Conservation (phyloP, 1,139 yeast genomes). For the Suhomyces guaymorum region DNA sequence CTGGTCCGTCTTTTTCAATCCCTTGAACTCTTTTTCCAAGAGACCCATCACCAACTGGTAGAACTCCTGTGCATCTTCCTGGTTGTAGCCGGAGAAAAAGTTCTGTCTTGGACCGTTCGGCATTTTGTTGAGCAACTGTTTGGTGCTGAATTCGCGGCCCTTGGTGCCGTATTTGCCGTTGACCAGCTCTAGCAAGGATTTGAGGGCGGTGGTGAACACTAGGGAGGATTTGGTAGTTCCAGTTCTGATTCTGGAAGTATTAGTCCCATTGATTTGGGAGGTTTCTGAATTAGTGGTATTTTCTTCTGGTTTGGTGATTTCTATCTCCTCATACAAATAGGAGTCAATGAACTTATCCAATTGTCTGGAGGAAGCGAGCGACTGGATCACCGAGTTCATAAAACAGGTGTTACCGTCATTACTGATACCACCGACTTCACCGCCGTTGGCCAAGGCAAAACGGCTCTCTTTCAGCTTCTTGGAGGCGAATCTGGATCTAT, state of each 20-base stretch:
- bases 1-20: conserved; percentile 18
- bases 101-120: conserved; percentile 78
- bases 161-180: conserved; percentile 57
- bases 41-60: conserved; percentile 77
- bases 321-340: conserved; percentile 34
- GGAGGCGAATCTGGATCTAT: conserved; percentile 14
- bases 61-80: conserved; percentile 94
- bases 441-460: conserved; percentile 57
- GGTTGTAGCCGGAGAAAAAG: conserved; percentile 79
- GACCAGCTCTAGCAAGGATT: conserved; percentile 50
- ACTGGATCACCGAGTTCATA: conserved; percentile 87
- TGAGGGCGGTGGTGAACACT: conserved; percentile 55
- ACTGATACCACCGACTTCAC: conserved; percentile 77
- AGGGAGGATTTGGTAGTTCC: conserved; percentile 36
- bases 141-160: conserved; percentile 67
- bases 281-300: conserved; percentile 28
- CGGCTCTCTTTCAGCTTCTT: conserved; percentile 28
- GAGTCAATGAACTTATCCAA: conserved; percentile 57
- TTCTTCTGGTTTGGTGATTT: conserved; percentile 19
- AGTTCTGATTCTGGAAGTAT: too few species aligned
- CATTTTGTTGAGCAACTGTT: conserved; percentile 64
- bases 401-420: conserved; percentile 94
- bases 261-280: too few species aligned
- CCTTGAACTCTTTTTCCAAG: conserved; percentile 64
- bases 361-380: conserved; percentile 73